Evolutionary conservation across 805 yeast species (phyloP).

Genomic region (Torulaspora quercuum): DNA sequence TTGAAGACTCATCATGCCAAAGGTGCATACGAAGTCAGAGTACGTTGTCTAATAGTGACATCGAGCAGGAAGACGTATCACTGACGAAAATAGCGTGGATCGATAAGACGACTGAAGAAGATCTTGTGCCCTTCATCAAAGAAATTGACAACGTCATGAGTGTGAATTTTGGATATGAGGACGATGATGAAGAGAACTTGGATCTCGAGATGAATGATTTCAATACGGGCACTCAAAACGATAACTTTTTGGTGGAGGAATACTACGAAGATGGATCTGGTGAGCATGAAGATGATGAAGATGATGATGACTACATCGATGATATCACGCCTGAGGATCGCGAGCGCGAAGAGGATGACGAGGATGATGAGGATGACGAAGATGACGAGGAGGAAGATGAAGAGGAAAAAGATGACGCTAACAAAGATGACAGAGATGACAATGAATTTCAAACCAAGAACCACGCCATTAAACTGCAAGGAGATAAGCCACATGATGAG

Average conservation of each 20-base stretch:
- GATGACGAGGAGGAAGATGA: conserved; percentile 9
- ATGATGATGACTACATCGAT: conserved; percentile 13
- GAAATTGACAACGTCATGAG: conserved; percentile 35
- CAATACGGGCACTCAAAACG: conserved; percentile 13
- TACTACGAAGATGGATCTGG: conserved; percentile 21
- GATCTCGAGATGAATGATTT: conserved; percentile 15
- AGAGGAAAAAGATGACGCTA: conserved; percentile 7
- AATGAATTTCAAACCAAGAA: too few species aligned
- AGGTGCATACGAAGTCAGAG: not conserved
- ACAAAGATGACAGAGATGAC: conserved; percentile 9
- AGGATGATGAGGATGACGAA: conserved; percentile 11
- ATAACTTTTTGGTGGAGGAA: conserved; percentile 21
- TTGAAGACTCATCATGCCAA: conserved; percentile 5
- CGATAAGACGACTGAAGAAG: conserved; percentile 18
- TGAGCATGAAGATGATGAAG: conserved; percentile 18
- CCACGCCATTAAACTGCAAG: too few species aligned
- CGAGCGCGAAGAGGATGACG: conserved; percentile 19
- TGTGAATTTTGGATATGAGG: conserved; percentile 34
- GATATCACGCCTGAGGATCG: conserved; percentile 8
- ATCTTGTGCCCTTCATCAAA: conserved; percentile 25
- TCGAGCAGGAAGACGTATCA: conserved; percentile 29
- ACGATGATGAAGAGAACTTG: conserved; percentile 31
- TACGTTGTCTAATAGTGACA: conserved; percentile 2
- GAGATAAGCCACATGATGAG: too few species aligned
- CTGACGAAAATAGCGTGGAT: conserved; percentile 32